Conservation (phyloP, 257 asterid genomes). For the Nicotiana tomentosiformis region DNA sequence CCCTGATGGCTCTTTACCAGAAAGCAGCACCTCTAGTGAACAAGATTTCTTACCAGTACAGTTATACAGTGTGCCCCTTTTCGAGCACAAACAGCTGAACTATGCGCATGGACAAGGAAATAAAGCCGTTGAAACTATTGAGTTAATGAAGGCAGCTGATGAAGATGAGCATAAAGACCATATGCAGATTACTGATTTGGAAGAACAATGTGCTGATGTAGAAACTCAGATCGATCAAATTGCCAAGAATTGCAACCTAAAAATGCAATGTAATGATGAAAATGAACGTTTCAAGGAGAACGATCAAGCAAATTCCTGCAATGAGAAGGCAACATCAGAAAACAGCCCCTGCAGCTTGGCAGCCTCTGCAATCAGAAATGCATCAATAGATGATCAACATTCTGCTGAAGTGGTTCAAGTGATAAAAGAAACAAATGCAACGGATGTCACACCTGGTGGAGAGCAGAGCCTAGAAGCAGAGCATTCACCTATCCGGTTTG, state of each 20-base stretch:
- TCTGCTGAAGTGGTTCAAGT: neutral
- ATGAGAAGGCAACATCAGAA: slow-evolving; percentile 11
- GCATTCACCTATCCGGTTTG: neutral
- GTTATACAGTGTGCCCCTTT: no score
- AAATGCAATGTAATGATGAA: neutral
- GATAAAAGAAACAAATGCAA: neutral
- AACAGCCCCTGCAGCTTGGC: neutral
- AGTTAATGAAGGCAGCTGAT: neutral
- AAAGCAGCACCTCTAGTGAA: neutral
- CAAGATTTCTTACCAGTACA: no score
- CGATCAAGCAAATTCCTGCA: neutral
- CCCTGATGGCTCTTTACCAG: neutral
- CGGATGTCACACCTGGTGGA: neutral
- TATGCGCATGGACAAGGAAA: neutral
- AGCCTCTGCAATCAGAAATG: neutral
- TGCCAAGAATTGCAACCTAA: neutral
- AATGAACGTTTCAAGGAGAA: slow-evolving; percentile 6
- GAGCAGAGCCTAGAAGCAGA: neutral
- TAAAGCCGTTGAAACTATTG: neutral
- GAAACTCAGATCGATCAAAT: neutral
- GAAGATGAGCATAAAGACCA: slow-evolving; percentile 1
- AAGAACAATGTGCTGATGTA: slow-evolving; percentile 2
- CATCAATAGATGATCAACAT: neutral
- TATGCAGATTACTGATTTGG: slow-evolving; percentile 3
- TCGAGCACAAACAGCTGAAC: neutral